Conservation (phyloP, 2,329 filamentous ascomycete genomes). For the Thielaviopsis musarum region DNA sequence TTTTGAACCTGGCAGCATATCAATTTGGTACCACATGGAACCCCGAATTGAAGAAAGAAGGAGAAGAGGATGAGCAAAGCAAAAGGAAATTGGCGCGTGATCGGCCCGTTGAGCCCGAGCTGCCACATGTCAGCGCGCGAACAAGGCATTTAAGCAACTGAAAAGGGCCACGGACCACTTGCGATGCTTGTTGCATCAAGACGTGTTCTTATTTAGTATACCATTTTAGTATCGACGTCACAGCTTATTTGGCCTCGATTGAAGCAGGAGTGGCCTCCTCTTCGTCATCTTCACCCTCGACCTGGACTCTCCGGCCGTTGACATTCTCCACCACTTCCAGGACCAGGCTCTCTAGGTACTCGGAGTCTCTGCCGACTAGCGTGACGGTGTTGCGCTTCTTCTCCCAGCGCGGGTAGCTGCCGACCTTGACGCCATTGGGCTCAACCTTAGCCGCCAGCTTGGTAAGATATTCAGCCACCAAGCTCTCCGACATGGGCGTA, state of each 20-base stretch:
- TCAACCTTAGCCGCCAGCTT: constrained; percentile 59
- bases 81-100: not conserved
- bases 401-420: constrained; percentile 87
- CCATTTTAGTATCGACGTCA: not conserved
- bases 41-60: not conserved
- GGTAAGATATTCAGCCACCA: constrained; percentile 67
- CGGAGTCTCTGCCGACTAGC: constrained; percentile 59
- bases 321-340: constrained; percentile 50
- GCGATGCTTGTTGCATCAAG: not conserved
- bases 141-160: not conserved
- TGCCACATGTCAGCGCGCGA: not conserved
- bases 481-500: constrained; percentile 76
- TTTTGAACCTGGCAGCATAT: no score
- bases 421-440: constrained; percentile 71
- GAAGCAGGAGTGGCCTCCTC: not conserved
- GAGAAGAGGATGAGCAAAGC: not conserved
- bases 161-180: not conserved
- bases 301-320: constrained; percentile 49
- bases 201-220: not conserved
- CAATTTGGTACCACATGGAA: not conserved
- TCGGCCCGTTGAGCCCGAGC: not conserved
- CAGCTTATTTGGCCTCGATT: not conserved
- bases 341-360: constrained; percentile 63
- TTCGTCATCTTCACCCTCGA: constrained; percentile 56
- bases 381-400: constrained; percentile 81